Conservation (phyloP, 2,329 filamentous ascomycete genomes). For the Sarocladiaceae sp. region DNA sequence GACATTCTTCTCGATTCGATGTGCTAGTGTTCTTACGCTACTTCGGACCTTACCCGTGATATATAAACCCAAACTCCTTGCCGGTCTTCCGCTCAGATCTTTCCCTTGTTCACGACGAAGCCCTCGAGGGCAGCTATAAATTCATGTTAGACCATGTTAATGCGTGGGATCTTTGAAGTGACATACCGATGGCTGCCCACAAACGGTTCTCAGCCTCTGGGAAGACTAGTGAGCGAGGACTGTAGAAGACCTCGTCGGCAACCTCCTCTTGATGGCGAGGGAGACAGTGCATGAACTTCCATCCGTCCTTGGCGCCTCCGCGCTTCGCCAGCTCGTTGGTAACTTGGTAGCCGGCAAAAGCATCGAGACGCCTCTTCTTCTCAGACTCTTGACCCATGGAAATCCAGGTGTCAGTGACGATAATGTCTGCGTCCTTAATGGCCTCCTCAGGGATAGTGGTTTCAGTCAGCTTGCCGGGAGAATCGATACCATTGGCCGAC, state of each 20-base stretch:
- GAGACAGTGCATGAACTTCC: constrained; percentile 99
- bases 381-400: constrained; percentile 97
- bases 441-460: constrained; percentile 78
- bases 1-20: no score
- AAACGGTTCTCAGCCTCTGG: constrained; percentile 90
- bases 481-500: constrained; percentile 49
- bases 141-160: constrained; percentile 1
- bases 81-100: constrained; percentile 43
- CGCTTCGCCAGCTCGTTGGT: constrained; percentile 76
- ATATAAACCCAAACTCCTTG: not conserved
- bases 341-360: constrained; percentile 87
- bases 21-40: no score
- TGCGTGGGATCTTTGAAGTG: not conserved
- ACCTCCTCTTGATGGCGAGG: constrained; percentile 92
- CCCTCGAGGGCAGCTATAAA: constrained; percentile 65
- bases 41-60: not conserved
- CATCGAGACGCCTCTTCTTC: constrained; percentile 65
- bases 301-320: constrained; percentile 78
- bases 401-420: constrained; percentile 97
- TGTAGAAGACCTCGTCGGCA: constrained; percentile 89
- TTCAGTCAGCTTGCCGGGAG: constrained; percentile 63
- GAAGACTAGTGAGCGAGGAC: constrained; percentile 79
- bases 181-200: constrained; percentile 76
- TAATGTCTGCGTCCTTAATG: constrained; percentile 76
- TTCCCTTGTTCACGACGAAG: constrained; percentile 92